These are phyloP conservation scores for Eurotiales sp. DNA, from an alignment of 2,329 filamentous ascomycete species.

Conservation along the genomic window DNA sequence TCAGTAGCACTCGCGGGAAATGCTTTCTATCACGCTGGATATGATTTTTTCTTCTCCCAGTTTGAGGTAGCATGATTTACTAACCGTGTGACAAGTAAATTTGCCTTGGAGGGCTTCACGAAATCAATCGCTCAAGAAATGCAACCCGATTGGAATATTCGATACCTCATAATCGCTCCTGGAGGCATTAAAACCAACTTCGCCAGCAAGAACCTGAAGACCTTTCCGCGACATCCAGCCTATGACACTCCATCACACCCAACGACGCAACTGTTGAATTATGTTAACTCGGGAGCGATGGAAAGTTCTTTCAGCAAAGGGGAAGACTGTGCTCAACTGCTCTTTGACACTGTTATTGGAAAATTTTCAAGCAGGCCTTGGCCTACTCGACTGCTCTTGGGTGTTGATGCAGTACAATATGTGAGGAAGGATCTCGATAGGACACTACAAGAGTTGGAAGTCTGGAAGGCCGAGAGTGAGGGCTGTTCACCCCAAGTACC, in stretches of 20 bases:
- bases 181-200: slow-evolving; percentile 21
- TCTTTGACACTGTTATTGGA: slow-evolving; percentile 15
- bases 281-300: slow-evolving; percentile 13
- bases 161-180: slow-evolving; percentile 44
- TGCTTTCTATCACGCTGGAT: slow-evolving; percentile 19
- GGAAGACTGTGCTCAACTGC: slow-evolving; percentile 18
- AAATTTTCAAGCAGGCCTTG: slow-evolving; percentile 1
- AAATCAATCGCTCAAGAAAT: slow-evolving; percentile 22
- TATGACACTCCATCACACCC: slow-evolving; percentile 1
- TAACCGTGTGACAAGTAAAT: slow-evolving; percentile 12
- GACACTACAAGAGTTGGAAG: slow-evolving; percentile 14
- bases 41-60: background rate
- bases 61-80: too few species aligned
- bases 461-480: slow-evolving; percentile 13
- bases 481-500: slow-evolving; percentile 11
- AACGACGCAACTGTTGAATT: slow-evolving; percentile 11
- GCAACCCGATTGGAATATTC: slow-evolving; percentile 26
- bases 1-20: slow-evolving; percentile 18
- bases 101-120: slow-evolving; percentile 22
- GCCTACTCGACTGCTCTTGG: slow-evolving; percentile 17
- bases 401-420: slow-evolving; percentile 16
- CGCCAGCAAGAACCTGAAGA: background rate
- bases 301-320: slow-evolving; percentile 14
- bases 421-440: slow-evolving; percentile 14
- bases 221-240: slow-evolving; percentile 1